phyloP scores from a whole-genome alignment of 176 grass and related monocot genomes.

The Elymus sibiricus region DNA sequence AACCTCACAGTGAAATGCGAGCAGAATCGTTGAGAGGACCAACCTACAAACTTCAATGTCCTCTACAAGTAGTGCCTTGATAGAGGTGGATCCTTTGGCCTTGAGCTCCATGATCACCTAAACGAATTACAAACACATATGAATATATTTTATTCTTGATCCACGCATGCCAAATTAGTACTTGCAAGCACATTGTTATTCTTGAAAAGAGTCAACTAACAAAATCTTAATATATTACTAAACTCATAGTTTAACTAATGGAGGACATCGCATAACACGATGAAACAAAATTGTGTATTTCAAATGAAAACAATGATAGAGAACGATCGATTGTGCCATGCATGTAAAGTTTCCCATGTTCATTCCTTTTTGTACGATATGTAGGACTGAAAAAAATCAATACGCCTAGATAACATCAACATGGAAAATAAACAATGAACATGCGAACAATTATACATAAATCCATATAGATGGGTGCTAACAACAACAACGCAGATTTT shows the following conservation, averaged over 20 bases:
- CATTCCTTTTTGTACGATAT: too few species aligned
- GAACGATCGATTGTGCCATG: background rate
- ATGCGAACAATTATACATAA: background rate
- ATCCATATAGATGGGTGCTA: background rate
- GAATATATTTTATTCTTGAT: background rate
- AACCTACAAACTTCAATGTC: background rate
- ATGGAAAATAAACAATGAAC: background rate
- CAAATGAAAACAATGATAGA: background rate
- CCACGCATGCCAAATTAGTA: background rate
- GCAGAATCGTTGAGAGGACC: background rate
- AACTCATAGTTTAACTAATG: background rate
- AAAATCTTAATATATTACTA: background rate
- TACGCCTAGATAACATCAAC: background rate
- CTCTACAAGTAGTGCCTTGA: conserved; percentile 21
- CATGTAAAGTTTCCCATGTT: background rate
- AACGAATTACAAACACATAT: background rate
- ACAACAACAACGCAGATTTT: background rate
- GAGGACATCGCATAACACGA: background rate
- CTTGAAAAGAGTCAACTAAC: background rate
- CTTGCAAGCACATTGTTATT: background rate
- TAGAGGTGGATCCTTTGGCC: background rate
- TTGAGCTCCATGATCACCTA: background rate
- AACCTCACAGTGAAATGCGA: background rate
- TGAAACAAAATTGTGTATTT: background rate
- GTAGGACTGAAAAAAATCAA: background rate